Evolutionary conservation across 257 asterid genomes (phyloP), one percentile per base, ranked within the genome.

Genomic region (Petunia axillaris): DNA sequence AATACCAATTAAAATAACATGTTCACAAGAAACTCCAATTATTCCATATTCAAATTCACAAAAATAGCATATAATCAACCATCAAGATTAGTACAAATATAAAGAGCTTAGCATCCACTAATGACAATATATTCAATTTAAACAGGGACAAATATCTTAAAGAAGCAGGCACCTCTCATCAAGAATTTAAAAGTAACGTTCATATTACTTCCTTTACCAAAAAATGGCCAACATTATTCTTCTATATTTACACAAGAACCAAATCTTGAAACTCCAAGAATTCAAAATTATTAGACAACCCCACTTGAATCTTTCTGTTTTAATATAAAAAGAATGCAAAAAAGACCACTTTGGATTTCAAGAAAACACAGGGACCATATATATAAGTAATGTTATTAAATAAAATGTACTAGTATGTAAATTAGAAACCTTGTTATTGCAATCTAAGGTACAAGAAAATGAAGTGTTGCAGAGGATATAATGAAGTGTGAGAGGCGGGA

Each of bases 391-490:
- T 70, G 16, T 50, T 10, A 48, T 71, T 71, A 16, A 48, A 73
- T 37, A 50, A 35, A 73, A 39, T 48, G n/a, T n/a, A n/a, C n/a
- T n/a, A n/a, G n/a, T n/a, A 73, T 35, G 78, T 48, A 36, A 46
- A 50, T 50, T 35, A 35, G n/a, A 13, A 10, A 73, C 77, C 78
- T 50, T 73, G 36, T 36, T 73, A 25, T 1, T 36, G 36, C 63
- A 73, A 13, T 35, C 63, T 9, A 43, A 52, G 78, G 16, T 64
- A 71, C 64, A 70, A 83, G 38, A 82, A 70, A 36, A 46, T 67
- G 46, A 40, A 36, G 6, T 41, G 79, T 64, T 54, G 52, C 37
- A 43, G 13, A 46, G 38, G 53, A 7, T 39, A 53, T 15, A 36
- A 36, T 57, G 64, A 41, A 70, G 57, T 8, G 62, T 16, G 8